Base-by-base conservation (phyloP, 305 asterid genomes). In the Fraxinus floribunda region DNA sequence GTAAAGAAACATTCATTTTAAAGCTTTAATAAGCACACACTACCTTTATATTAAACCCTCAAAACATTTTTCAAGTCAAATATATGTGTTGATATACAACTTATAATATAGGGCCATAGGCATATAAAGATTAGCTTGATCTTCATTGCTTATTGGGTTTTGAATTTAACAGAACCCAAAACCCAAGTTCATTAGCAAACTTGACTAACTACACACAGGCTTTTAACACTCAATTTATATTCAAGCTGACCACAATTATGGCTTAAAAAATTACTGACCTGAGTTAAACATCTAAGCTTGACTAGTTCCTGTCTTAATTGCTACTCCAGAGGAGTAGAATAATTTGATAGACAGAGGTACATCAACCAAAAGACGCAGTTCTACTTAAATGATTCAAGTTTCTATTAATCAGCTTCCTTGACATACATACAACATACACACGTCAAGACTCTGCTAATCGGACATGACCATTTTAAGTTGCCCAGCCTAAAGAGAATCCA, bases 221-320 rank as follows among this genome's bases (percentile, higher is more conserved):
- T 64, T 64, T 13, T 49, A 78, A 13, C 52, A 55, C 81, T 32
- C 81, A 70, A 64, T 64, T n/a, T 78, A 38, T 4, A 62, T 64
- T 66, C 16, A 36, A 64, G 82, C 10, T 64, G 76, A 39, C 64
- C 20, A 36, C 44, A 22, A 20, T 62, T 64, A 20, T 60, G 71
- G 22, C 44, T 79, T 7, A 10, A 62, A 18, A 22, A 15, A 44
- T 44, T 39, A 32, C 70, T 76, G 70, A 22, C 29, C 16, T 76
- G 76, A 79, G 34, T 41, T 64, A 18, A 44, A 22, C 71, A 22
- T 22, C 71, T 22, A 62, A 62, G 71, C 34, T 62, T 22, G 71
- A 62, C 71, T 22, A 62, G 71, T 62, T 62, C 71, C 9, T 62
- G 71, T 8, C 71, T 22, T 62, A 62, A 62, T 60, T 60, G 70